phyloP scores from a whole-genome alignment of 2,329 filamentous ascomycete genomes.

The Lasiodiplodia theobromae region DNA sequence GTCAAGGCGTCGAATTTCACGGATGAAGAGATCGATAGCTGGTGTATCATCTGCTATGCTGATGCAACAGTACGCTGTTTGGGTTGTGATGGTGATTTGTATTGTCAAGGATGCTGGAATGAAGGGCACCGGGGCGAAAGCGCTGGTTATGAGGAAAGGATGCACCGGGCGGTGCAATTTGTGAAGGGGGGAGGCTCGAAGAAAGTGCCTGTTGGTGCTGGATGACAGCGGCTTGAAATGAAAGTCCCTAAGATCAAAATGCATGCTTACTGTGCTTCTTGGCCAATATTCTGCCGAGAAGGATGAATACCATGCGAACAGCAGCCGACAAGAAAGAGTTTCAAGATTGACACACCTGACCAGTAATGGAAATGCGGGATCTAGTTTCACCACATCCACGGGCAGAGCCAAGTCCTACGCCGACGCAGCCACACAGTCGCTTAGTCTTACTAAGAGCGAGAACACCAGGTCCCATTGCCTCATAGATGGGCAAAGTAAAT shows the following conservation, averaged over 20 bases:
- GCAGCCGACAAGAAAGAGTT: too few relatives aligned
- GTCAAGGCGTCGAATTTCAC: constrained; percentile 51
- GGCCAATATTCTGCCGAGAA: not conserved
- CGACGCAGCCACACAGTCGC: too few relatives aligned
- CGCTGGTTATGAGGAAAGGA: constrained; percentile 73
- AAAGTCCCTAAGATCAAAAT: not conserved
- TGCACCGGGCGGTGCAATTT: constrained; percentile 72
- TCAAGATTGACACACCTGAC: too few relatives aligned
- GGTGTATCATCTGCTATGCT: constrained; percentile 84
- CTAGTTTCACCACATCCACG: too few relatives aligned
- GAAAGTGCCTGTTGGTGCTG: constrained; percentile 13
- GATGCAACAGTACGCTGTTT: constrained; percentile 76
- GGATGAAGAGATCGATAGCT: constrained; percentile 75
- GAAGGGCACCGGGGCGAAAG: constrained; percentile 77
- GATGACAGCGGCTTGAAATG: not conserved
- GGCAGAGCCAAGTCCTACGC: too few relatives aligned
- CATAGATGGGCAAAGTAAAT: too few relatives aligned
- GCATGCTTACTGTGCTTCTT: not conserved
- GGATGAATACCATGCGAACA: too few relatives aligned
- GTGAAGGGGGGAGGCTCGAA: constrained; percentile 30
- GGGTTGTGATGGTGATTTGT: constrained; percentile 74
- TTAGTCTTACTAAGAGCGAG: too few relatives aligned
- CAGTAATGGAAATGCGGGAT: too few relatives aligned
- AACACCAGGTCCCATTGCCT: too few relatives aligned
- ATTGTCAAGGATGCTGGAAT: constrained; percentile 80